These are phyloP conservation scores for Filobasidium floriforme DNA, from an alignment of 768 basidiomycete species.

Conservation along the genomic window DNA sequence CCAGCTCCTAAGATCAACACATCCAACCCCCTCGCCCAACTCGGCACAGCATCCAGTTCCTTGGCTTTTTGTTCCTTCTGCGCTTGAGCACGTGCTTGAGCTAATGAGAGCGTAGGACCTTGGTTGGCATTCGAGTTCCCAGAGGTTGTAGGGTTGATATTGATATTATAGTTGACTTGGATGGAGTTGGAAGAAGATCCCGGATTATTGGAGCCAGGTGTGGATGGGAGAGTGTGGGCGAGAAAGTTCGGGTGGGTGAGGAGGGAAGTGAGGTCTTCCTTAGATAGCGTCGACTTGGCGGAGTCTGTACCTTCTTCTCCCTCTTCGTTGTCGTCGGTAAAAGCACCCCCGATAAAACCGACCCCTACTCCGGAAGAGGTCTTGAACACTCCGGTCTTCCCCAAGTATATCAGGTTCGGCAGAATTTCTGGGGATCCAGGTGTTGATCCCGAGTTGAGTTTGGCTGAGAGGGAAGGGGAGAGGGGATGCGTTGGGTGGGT, in stretches of 20 bases:
- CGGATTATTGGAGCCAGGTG: background rate
- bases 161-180: background rate
- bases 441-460: constrained; percentile 53
- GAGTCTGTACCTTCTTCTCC: background rate
- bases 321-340: constrained; percentile 11
- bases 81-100: background rate
- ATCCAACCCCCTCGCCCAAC: constrained; percentile 2
- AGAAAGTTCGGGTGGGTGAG: background rate
- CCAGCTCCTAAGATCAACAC: constrained; percentile 43
- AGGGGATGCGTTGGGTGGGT: constrained; percentile 77
- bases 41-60: background rate
- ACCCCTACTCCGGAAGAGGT: constrained; percentile 74
- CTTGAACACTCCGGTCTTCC: constrained; percentile 69
- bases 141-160: constrained; percentile 3
- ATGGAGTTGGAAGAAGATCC: background rate
- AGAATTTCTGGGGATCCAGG: constrained; percentile 53
- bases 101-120: background rate
- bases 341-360: constrained; percentile 65
- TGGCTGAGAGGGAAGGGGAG: constrained; percentile 62
- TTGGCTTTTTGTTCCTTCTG: background rate
- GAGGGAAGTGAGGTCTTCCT: background rate
- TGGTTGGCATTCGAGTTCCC: background rate
- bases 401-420: constrained; percentile 73
- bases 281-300: background rate
- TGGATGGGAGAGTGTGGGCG: background rate